Evolutionary conservation across 116 monocot genomes (phyloP).

Genomic region (Cymodocea nodosa): DNA sequence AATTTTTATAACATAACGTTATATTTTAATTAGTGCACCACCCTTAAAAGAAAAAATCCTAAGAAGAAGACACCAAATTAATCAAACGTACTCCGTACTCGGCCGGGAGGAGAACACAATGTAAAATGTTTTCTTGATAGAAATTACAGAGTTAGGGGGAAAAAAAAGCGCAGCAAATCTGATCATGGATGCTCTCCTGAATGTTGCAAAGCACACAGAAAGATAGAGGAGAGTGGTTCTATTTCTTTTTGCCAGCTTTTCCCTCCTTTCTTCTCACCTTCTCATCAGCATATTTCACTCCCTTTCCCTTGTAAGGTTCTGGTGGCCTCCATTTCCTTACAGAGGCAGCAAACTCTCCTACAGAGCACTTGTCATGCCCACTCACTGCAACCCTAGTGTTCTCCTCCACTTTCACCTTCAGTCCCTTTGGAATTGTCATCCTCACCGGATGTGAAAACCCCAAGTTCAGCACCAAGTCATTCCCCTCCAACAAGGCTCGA

Average conservation of each 20-base stretch:
- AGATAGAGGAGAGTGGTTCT: conserved; percentile 8
- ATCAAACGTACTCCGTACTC: no score
- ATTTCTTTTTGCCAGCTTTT: conserved; percentile 98
- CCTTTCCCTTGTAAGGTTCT: conserved; percentile 97
- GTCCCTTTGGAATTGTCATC: conserved; percentile 66
- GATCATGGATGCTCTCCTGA: no score
- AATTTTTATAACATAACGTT: no score
- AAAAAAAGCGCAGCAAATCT: no score
- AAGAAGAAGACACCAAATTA: no score
- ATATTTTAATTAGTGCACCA: no score
- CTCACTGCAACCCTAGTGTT: conserved; percentile 63
- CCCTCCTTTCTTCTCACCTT: conserved; percentile 88
- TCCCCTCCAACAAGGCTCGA: conserved; percentile 71
- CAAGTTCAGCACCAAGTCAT: conserved; percentile 61
- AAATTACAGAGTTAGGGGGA: no score
- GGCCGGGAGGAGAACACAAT: no score
- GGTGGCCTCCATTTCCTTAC: conserved; percentile 96
- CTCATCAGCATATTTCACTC: conserved; percentile 83
- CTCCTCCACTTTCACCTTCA: conserved; percentile 83
- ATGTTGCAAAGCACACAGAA: not conserved
- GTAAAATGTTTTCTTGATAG: no score
- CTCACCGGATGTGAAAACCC: conserved; percentile 89
- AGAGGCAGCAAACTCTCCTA: conserved; percentile 80
- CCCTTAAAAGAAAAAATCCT: no score
- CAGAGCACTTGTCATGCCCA: conserved; percentile 59